A percentile compares a stretch with the other conserved stretches of the same genome.
These are phyloP conservation scores for Ogataea nonfermentans DNA, from an alignment of 805 yeast species.

Conservation along the genomic window DNA sequence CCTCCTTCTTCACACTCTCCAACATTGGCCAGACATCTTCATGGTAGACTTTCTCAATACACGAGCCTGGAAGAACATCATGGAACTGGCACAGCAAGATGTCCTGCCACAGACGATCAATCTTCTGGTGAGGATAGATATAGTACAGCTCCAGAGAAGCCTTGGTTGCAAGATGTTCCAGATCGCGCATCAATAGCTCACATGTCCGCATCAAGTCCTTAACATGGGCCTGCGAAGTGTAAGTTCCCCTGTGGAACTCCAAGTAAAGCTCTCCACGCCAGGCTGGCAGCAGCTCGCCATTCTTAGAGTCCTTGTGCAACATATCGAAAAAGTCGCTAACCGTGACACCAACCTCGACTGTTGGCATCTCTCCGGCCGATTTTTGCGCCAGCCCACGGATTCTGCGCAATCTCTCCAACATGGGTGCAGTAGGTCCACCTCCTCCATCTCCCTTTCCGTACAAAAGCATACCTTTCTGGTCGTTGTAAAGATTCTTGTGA, in stretches of 20 bases:
- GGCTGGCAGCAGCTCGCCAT: constrained; percentile 69
- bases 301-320: constrained; percentile 56
- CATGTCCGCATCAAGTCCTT: constrained; percentile 75
- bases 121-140: constrained; percentile 66
- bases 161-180: constrained; percentile 79
- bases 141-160: constrained; percentile 60
- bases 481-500: constrained; percentile 80
- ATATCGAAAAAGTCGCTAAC: constrained; percentile 79
- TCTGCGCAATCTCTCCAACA: constrained; percentile 89
- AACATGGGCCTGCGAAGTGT: constrained; percentile 88
- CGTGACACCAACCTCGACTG: constrained; percentile 72
- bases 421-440: constrained; percentile 94
- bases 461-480: constrained; percentile 74
- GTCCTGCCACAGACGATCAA: constrained; percentile 82
- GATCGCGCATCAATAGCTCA: constrained; percentile 77
- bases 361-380: constrained; percentile 71
- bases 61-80: constrained; percentile 96
- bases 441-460: constrained; percentile 99
- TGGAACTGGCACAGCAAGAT: constrained; percentile 91
- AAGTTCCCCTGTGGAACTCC: constrained; percentile 96
- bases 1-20: constrained; percentile 50
- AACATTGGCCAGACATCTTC: constrained; percentile 86
- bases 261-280: constrained; percentile 95
- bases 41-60: constrained; percentile 89
- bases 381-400: constrained; percentile 84